Evolutionary conservation across 768 basidiomycete genomes (phyloP), one percentile per base, ranked within the genome.

Genomic region (Leccinellum luteum): DNA sequence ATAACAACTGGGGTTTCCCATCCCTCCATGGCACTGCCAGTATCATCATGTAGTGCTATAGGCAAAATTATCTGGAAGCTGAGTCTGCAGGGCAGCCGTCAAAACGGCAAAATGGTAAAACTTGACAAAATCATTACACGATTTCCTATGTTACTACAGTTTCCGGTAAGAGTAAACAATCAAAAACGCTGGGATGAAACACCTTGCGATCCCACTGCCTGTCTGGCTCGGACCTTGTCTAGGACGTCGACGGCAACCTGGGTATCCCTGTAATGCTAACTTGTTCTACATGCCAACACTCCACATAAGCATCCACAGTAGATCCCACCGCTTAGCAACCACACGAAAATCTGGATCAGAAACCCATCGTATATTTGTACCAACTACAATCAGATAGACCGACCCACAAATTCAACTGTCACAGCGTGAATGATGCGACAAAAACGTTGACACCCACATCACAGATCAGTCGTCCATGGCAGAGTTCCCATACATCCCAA

Each of bases 401-500:
- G 2, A 52, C 54, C 59, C 49, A 47, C 52, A 28, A 30, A 57
- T 58, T 65, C 55, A 9, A 52, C 1, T 8, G 6, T 30, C 44
- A 32, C 48, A 30, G n/a, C 10, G 41, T n/a, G 25, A 32, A 32
- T 47, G 23, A 51, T 44, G 25, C 43, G 19, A 17, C 30, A 35
- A 10, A 15, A 49, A 44, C 17, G 5, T 9, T n/a, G 23, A 50
- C 51, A 34, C 17, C 60, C 54, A 51, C 21, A 27, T 30, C 34
- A 35, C 60, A 51, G 9, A 54, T 4, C 55, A 52, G 7, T 6
- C 6, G 1, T 17, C 64, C 47, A 45, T 30, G 3, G n/a, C 38
- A 41, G 9, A 41, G n/a, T 41, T 19, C n/a, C 23, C 61, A 54
- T 45, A 41, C 56, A 57, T 38, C 57, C 47, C 57, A 54, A 79